Base-by-base conservation (phyloP, 352 stramenopile species). In the Globisporangium echinulatum region DNA sequence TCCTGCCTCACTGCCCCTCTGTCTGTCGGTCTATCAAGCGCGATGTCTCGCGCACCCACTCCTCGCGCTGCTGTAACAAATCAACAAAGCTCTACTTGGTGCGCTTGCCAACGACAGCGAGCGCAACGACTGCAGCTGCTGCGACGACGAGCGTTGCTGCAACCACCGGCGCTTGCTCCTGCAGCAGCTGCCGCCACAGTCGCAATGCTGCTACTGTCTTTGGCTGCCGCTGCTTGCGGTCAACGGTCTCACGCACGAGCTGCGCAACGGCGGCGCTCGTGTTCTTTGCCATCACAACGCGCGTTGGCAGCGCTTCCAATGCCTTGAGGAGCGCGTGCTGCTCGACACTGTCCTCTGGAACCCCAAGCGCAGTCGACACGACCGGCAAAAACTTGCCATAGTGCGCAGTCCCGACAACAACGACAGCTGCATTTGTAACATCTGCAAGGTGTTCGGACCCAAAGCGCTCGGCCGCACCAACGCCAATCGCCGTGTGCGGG, bases 341-440 rank as follows among this genome's bases (percentile, higher is more conserved):
- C 64, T 77, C 44, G 19, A 94, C 78, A 50, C 87, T 71, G 7
- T 61, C 48, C 67, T 90, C 77, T 37, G 61, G 39, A 61, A 90
- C 75, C 71, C 83, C 75, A 36, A 99, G 84, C 11, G 95, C 95
- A 66, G 88, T 79, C 7, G 75, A 88, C 11, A 97, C 87, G 5
- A 98, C 95, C 1, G 91, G 93, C 55, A 97, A 72, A 68, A 99
- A 99, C 78, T 99, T 99, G 66, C 90, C 97, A 63, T 98, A 97
- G 74, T 99, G 96, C 3, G 97, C 97, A 40, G 96, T 99, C 5
- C 96, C 97, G 10, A 99, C 80, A 42, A 97, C 93, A 7, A 99
- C 91, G 4, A 97, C 95, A 0, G 79, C 83, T 14, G 69, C 70
- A 56, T 82, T 63, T 4, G 84, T 70, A 40, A 75, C 76, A 44